A percentile compares a stretch with the other conserved stretches of the same genome.
Evolutionary conservation across 176 grass and related monocot genomes (phyloP).

Genomic region (Pontederia crassipes): DNA sequence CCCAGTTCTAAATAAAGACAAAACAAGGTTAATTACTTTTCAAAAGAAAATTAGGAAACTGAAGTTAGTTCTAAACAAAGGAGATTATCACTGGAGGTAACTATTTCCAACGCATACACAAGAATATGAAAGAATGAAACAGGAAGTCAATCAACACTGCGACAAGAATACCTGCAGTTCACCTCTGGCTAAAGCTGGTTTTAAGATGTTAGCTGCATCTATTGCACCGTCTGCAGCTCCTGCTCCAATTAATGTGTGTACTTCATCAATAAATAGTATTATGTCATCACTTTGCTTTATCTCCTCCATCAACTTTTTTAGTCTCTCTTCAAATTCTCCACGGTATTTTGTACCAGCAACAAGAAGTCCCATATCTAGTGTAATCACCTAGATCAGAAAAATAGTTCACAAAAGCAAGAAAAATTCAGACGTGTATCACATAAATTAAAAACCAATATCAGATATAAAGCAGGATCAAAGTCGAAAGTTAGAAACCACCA

Average conservation of each 20-base stretch:
- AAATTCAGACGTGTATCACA: neutral
- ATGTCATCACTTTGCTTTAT: constrained; percentile 96
- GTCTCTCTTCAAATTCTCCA: constrained; percentile 94
- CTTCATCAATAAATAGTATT: constrained; percentile 95
- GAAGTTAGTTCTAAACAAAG: neutral
- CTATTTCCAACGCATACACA: neutral
- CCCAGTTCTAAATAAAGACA: neutral
- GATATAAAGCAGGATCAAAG: neutral
- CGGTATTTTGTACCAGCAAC: constrained; percentile 96
- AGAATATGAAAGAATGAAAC: neutral
- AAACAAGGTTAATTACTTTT: neutral
- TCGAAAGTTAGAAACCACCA: neutral
- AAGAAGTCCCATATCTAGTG: constrained; percentile 89
- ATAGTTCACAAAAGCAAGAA: neutral
- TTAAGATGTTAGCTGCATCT: constrained; percentile 92
- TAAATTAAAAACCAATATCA: neutral
- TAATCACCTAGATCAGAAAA: constrained; percentile 55
- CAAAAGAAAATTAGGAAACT: too few relatives aligned
- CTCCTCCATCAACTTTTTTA: constrained; percentile 98
- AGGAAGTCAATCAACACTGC: neutral
- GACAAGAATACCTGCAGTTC: constrained; percentile 62
- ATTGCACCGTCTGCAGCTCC: constrained; percentile 92
- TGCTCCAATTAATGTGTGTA: constrained; percentile 94
- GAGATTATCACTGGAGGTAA: neutral
- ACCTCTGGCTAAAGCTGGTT: constrained; percentile 86